Evolutionary conservation across 768 basidiomycete species (phyloP).

Genomic region (Boletus bicolor): DNA sequence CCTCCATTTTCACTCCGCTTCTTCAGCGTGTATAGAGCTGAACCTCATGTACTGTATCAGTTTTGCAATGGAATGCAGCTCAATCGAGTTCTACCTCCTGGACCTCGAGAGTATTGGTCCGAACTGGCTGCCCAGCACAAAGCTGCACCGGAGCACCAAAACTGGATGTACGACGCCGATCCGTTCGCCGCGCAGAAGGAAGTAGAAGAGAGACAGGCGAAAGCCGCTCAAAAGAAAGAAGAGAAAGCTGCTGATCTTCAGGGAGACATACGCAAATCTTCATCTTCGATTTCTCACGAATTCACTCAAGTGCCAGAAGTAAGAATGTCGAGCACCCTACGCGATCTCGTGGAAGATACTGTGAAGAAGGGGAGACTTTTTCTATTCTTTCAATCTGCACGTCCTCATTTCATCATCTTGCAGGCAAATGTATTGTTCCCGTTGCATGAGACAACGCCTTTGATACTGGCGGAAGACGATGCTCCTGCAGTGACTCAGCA

Average conservation of each 20-base stretch:
- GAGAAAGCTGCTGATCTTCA: constrained; percentile 16
- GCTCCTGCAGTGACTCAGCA: constrained; percentile 45
- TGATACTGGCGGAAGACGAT: constrained; percentile 43
- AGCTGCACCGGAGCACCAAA: constrained; percentile 59
- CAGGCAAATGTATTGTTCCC: constrained; percentile 55
- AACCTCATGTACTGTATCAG: constrained; percentile 38
- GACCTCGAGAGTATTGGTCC: constrained; percentile 87
- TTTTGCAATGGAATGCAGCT: constrained; percentile 74
- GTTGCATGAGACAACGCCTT: constrained; percentile 32
- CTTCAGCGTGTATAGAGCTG: background rate
- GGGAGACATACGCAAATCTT: constrained; percentile 15
- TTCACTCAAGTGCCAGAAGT: constrained; percentile 66
- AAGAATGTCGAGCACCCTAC: constrained; percentile 71
- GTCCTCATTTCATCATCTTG: background rate
- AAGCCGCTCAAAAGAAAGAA: constrained; percentile 47
- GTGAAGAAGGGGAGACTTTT: constrained; percentile 61
- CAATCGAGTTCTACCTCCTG: constrained; percentile 74
- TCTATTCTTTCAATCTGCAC: background rate
- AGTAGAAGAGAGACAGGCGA: constrained; percentile 64
- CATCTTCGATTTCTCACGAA: constrained; percentile 29
- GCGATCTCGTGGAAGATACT: constrained; percentile 77
- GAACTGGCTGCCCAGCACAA: constrained; percentile 71
- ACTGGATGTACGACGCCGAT: constrained; percentile 87
- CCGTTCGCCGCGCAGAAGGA: constrained; percentile 73
- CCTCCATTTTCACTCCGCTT: constrained; percentile 1